Evolutionary conservation across 306 rosid species (phyloP), one percentile per base, ranked within the genome.

Genomic region (Echinosophora koreensis): DNA sequence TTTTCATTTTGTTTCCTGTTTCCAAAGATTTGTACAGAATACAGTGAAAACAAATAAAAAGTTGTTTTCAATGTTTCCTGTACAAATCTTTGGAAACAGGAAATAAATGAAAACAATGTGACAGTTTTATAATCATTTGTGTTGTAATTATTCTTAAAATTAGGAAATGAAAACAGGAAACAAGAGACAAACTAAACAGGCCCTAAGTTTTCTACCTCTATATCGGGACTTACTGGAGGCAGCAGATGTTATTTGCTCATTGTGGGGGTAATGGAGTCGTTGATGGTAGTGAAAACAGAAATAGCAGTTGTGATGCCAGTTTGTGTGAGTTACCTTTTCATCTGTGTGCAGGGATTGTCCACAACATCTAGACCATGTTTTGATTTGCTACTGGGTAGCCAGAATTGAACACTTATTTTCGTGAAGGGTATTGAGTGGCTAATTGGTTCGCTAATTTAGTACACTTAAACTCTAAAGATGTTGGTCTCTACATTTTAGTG

Each of bases 271-370:
- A 50, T 32, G 55, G 27, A 9, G 12, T 54, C 17, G 30, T 10
- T 63, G 54, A 35, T 76, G 46, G 47, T 69, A 30, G 68, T 13
- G 17, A 75, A 30, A 17, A 58, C 69, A 18, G 58, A 18, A 50
- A 15, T 62, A 65, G 37, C 27, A 39, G 49, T n/a, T 18, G 76
- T 60, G 9, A 50, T 49, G 27, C 38, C 44, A 8, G 4, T 3
- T 46, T 46, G 4, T 46, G 51, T n/a, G 2, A n/a, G 14, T 10
- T 46, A 14, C n/a, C 51, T 2, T 46, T 4, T 46, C 15, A 11
- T 46, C n/a, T 11, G 13, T 46, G 51, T 12, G 51, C 51, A 46
- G 11, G 51, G 51, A 46, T 46, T 46, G 51, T 46, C 13, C 14
- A 10, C 11, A 10, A 46, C n/a, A 3, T 46, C n/a, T 46, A 12